Base-by-base conservation (phyloP, 345 rosid species). In the Eucalyptus brandiana region DNA sequence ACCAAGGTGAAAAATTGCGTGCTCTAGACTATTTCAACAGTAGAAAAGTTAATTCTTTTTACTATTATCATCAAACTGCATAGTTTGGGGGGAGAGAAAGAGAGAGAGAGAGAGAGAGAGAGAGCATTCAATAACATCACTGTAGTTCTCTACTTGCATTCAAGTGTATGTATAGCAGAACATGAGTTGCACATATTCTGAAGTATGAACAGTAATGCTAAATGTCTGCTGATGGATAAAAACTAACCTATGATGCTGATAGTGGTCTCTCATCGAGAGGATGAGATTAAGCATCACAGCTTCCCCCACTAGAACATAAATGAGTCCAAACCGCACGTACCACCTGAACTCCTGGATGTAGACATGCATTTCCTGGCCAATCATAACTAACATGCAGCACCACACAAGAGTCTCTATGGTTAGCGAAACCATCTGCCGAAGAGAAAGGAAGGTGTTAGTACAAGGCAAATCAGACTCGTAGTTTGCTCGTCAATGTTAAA, bases 261-360 rank as follows among this genome's bases (percentile, higher is more conserved):
- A 60, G 83, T 92, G 92, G 88, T 93, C 94, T 88, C 89, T 96
- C 89, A 93, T 91, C 37, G 95, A 90, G 37, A 97, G 93, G 87
- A 96, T 86, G 89, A 96, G 94, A 91, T 96, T 96, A 88, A 98
- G 95, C 90, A 96, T 93, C 89, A 95, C 99, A 90, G 94, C 96
- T 92, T 97, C 95, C 65, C 96, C 98, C 62, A 95, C 96, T 93
- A 98, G 92, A 91, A 95, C 96, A 92, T 97, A 96, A 58, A 96
- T 85, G 53, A 97, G 92, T 37, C 96, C 99, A 86, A 98, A 98
- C 81, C 97, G 92, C 48, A 98, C 96, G 91, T 94, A 96, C 98
- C 98, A 96, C 37, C 98, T 94, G 87, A 97, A 93, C 91, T 97
- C 97, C n/a, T 89, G 91, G 87, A 96, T 92, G 89, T 98, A 98